Base-by-base conservation (phyloP, 192 early-diverging fungal genomes). In the Dissophora ornata region DNA sequence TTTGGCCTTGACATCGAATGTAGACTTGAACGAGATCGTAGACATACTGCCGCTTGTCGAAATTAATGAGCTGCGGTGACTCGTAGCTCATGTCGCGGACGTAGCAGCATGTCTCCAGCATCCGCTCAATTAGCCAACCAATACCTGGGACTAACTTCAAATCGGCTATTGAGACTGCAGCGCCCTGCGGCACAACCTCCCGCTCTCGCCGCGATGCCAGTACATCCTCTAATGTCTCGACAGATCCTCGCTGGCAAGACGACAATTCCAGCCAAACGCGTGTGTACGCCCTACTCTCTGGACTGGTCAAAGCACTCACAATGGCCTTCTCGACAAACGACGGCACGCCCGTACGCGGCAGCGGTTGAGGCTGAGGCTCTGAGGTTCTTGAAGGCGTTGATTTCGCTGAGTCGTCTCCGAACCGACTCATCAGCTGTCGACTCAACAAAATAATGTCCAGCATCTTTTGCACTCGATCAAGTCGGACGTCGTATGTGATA, bases 41-140 rank as follows among this genome's bases (percentile, higher is more conserved):
- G 15, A 89, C 65, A 26, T 90, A 90, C 11, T 86, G 88, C 25
- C 89, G 83, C 62, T 93, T 91, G 59, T 90, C 91, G 61, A 89
- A 73, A 53, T 90, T 88, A 16, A 93, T 79, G 34, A 91, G 70
- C 29, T 83, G 79, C 11, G 88, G 82, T 15, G 83, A 83, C 28
- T 81, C 82, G 34, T 83, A 81, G 40, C 87, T 69, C 33, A 83
- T 79, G 56, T 90, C 86, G 0, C 87, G 85, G 19, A 86, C 82
- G 58, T 87, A 85, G 44, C 88, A 87, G 81, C 90, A 91, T 46
- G 90, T 67, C 62, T 90, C 88, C 36, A 90, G 57, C 84, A 90
- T 87, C 29, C 89, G 87, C 57, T 90, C 89, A 50, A 93, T 80
- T 53, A 93, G 70, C 91, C 91, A 93, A 9, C 86, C 90, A n/a